Conservation (phyloP, 257 asterid genomes). For the Sherardia arvensis region DNA sequence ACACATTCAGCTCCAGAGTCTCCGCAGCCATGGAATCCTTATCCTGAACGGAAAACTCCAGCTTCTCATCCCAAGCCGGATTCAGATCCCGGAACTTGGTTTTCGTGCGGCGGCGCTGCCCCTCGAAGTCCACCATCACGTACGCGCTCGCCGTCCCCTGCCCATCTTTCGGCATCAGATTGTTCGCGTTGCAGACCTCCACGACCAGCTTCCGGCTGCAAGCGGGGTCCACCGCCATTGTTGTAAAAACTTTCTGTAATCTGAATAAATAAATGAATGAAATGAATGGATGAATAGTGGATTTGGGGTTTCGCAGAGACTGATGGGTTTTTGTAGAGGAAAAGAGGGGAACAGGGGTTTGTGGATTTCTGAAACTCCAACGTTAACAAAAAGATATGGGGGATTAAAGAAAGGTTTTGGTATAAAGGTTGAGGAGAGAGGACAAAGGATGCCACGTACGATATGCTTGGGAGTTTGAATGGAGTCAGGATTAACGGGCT, state of each 20-base stretch:
- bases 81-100: conserved; percentile 70
- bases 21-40: conserved; percentile 42
- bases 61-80: conserved; percentile 82
- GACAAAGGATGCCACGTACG: background rate
- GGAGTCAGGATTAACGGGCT: background rate
- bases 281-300: background rate
- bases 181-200: conserved; percentile 65
- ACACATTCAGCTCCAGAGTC: conserved; percentile 56
- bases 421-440: background rate
- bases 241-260: too few species aligned
- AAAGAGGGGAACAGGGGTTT: background rate
- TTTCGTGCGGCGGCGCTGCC: conserved; percentile 86
- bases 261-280: background rate
- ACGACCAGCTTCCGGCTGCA: conserved; percentile 45
- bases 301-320: background rate
- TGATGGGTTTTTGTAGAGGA: background rate
- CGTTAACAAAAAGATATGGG: background rate
- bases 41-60: conserved; percentile 66
- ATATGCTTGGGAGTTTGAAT: background rate
- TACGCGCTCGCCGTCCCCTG: conserved; percentile 93
- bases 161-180: conserved; percentile 92
- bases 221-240: conserved; percentile 37
- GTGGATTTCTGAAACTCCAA: background rate
- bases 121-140: conserved; percentile 69
- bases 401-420: background rate